These are phyloP conservation scores for Euptelea pleiosperma DNA, from an alignment of 164 flowering plant species.

Conservation along the genomic window DNA sequence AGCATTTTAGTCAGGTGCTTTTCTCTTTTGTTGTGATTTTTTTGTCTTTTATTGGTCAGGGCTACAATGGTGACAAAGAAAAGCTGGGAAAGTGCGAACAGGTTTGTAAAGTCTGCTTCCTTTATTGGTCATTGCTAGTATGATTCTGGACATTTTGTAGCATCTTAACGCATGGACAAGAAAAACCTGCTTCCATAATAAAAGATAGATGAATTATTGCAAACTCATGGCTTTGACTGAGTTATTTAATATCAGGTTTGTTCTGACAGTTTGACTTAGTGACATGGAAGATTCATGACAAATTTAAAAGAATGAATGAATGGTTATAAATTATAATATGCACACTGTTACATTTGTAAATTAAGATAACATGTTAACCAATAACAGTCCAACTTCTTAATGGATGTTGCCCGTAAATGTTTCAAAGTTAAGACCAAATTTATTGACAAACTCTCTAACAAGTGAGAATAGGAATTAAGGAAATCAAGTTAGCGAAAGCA, in stretches of 20 bases:
- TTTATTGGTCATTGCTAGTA: slow-evolving; percentile 2
- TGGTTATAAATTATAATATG: background rate
- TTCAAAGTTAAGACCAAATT: no score
- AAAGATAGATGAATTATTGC: background rate
- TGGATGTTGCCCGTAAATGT: no score
- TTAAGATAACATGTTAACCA: background rate
- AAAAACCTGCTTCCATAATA: background rate
- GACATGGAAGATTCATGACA: background rate
- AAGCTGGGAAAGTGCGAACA: slow-evolving; percentile 93
- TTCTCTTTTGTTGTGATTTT: slow-evolving; percentile 10
- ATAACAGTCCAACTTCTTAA: background rate
- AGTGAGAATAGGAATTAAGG: no score
- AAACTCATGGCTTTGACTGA: background rate
- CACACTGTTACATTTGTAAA: background rate
- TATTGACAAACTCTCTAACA: no score
- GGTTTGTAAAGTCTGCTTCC: slow-evolving; percentile 37
- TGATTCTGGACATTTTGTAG: background rate
- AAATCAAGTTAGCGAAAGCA: no score
- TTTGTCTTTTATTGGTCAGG: slow-evolving; percentile 30
- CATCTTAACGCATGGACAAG: background rate
- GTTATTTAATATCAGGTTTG: background rate
- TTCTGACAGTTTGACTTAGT: background rate
- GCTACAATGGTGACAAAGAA: slow-evolving; percentile 70
- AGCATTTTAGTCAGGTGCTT: background rate
- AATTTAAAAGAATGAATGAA: background rate